Evolutionary conservation across 805 yeast species (phyloP), one percentile per base, ranked within the genome.

Genomic region (Myxozyma geophila): DNA sequence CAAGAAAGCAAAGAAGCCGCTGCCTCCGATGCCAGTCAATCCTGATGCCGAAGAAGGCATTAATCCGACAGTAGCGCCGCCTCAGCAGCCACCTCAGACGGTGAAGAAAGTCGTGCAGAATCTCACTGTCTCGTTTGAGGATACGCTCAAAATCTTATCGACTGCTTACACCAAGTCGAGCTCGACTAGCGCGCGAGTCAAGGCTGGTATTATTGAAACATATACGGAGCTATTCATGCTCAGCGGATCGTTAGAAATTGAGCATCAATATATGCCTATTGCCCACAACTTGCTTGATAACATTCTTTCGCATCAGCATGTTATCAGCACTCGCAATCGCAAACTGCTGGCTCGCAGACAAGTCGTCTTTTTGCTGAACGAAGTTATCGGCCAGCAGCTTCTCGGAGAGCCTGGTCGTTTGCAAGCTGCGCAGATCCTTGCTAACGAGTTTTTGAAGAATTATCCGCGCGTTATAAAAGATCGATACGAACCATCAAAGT

Each of bases 361-460:
- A 53, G 66, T 69, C 12, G 17, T 48, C 17, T 69, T 71, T 51
- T 40, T 74, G 28, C 63, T 74, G n/a, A 66, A 67, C 33, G 71
- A 70, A 12, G 59, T 73, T 23, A 63, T 74, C 17, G 69, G 72
- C 4, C 63, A 51, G 35, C 66, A 70, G 54, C 44, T 72, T n/a
- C 65, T 74, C 13, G 76, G 76, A 13, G 77, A 74, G 48, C 60
- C 58, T 41, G 75, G 74, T 33, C 71, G 72, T 46, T 23, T 72
- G 36, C 17, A 65, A 7, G 73, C 75, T 1, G 51, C 65, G 17
- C 70, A 68, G 52, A 35, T 69, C 13, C 54, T 74, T 36, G 37
- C 64, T 19, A 59, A 61, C 35, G 72, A 70, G 39, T 54, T 73
- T 43, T 54, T 73, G 44, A 66, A 67, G 47, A 67, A 67, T 54